Conservation (phyloP, 257 asterid species). For the Fraxinus pennsylvanica region DNA sequence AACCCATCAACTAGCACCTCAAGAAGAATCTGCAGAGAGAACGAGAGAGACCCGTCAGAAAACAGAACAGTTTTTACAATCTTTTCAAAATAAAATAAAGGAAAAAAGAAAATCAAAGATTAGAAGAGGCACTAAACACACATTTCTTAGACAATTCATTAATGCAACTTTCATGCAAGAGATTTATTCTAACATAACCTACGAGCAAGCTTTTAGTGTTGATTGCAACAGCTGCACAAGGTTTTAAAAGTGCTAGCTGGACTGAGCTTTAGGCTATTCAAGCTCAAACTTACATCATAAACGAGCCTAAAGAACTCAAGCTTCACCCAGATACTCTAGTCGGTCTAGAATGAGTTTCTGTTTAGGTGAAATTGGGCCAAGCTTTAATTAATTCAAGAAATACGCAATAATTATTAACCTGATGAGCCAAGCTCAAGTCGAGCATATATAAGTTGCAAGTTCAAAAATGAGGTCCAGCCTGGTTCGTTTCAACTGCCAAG, state of each 20-base stretch:
- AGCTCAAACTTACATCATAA: background rate
- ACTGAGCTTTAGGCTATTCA: background rate
- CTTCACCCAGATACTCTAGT: background rate
- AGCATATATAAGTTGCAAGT: background rate
- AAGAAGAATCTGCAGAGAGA: slow-evolving; percentile 70
- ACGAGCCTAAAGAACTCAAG: background rate
- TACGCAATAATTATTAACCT: background rate
- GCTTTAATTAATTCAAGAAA: background rate
- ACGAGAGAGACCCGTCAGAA: slow-evolving; percentile 14
- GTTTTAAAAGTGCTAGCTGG: background rate
- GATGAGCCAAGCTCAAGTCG: background rate
- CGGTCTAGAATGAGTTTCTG: background rate
- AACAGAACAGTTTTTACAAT: background rate
- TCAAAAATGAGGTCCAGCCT: background rate
- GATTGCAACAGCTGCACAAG: background rate
- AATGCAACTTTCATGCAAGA: background rate
- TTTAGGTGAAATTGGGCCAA: background rate
- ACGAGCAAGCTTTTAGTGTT: background rate
- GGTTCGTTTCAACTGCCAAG: background rate
- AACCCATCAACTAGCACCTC: slow-evolving; percentile 63
- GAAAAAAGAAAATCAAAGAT: background rate
- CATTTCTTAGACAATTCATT: background rate
- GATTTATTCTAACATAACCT: background rate
- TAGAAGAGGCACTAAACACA: background rate
- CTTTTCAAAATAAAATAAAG: background rate